phyloP scores from a whole-genome alignment of 2,329 filamentous ascomycete genomes.

The Akanthomyces dipterigenus region DNA sequence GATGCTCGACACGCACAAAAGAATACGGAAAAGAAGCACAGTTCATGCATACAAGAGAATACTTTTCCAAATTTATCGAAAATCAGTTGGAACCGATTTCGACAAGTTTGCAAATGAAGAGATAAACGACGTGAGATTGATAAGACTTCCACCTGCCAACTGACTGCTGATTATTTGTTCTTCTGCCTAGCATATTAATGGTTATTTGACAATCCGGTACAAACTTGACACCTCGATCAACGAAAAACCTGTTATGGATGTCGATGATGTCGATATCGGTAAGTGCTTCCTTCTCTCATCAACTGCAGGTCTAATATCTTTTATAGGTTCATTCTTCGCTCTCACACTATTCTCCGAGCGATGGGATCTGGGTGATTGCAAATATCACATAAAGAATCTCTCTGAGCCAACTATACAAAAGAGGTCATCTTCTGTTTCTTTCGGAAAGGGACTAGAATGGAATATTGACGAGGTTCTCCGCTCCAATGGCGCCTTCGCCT shows the following conservation, averaged over 20 bases:
- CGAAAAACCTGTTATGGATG: background rate
- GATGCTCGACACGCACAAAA: background rate
- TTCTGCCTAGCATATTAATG: background rate
- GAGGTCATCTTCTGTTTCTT: too few relatives aligned
- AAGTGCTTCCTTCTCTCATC: too few relatives aligned
- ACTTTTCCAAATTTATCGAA: background rate
- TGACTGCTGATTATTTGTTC: background rate
- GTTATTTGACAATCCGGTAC: background rate
- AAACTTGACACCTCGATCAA: background rate
- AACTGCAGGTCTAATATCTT: too few relatives aligned
- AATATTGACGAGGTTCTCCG: too few relatives aligned
- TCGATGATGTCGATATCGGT: background rate
- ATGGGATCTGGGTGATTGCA: too few relatives aligned
- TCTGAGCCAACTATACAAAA: too few relatives aligned
- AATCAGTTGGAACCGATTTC: background rate
- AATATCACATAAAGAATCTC: too few relatives aligned
- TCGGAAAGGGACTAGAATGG: too few relatives aligned
- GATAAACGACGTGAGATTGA: background rate
- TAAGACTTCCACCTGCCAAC: background rate
- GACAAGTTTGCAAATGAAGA: background rate
- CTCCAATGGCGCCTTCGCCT: too few relatives aligned
- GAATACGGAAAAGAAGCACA: background rate
- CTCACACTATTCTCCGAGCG: too few relatives aligned
- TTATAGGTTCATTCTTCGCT: too few relatives aligned
- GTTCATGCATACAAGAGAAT: conserved; percentile 1